These are phyloP conservation scores for Eimeria praecox DNA, from an alignment of 169 alveolate species.

Conservation along the genomic window DNA sequence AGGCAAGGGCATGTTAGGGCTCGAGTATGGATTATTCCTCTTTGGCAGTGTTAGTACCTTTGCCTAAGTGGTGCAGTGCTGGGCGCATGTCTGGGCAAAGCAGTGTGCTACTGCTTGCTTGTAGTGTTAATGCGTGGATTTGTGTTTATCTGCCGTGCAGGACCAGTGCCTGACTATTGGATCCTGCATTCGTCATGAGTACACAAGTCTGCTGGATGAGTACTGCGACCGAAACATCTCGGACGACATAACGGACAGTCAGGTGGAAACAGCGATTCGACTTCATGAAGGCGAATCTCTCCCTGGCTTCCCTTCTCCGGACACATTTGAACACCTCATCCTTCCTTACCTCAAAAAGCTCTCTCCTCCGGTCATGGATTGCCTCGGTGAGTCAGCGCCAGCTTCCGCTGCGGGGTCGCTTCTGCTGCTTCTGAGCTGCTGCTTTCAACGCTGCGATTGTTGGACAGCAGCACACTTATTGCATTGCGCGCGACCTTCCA, in stretches of 20 bases:
- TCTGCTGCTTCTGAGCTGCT: not conserved
- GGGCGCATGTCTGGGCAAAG: not conserved
- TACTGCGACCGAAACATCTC: constrained; percentile 90
- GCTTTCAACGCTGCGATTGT: not conserved
- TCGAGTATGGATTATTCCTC: not conserved
- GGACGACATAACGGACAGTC: constrained; percentile 89
- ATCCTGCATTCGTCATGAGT: constrained; percentile 87
- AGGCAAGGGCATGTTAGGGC: not conserved
- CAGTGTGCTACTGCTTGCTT: not conserved
- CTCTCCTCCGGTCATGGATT: constrained; percentile 93
- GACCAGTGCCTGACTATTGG: constrained; percentile 70
- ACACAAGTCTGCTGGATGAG: constrained; percentile 95
- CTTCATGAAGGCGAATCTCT: constrained; percentile 99
- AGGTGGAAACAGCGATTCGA: constrained; percentile 97
- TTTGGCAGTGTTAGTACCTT: not conserved
- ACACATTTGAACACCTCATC: constrained; percentile 97
- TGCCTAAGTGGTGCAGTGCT: too few species aligned
- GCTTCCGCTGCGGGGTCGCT: not conserved
- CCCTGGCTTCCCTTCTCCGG: constrained; percentile 99
- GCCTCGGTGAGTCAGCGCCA: constrained; percentile 84
- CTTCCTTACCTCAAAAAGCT: constrained; percentile 96
- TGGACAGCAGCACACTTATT: not conserved
- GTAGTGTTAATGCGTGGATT: not conserved
- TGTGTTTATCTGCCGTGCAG: not conserved
- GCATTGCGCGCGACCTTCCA: not conserved